These are phyloP conservation scores for Kalmanozyma brasiliensis DNA, from an alignment of 1,284 basidiomycete genomes.

Conservation along the genomic window DNA sequence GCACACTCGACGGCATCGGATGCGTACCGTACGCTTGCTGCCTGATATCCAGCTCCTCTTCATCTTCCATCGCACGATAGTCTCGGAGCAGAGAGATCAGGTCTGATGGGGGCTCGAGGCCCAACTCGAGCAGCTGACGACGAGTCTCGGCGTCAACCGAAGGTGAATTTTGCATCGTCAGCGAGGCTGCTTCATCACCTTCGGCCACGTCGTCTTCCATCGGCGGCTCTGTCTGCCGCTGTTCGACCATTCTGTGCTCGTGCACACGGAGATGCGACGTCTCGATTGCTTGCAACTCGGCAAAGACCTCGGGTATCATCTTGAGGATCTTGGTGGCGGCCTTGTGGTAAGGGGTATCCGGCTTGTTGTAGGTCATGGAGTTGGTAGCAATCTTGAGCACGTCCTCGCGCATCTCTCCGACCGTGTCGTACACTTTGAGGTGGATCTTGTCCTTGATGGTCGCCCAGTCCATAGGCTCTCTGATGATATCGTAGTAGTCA, in stretches of 20 bases:
- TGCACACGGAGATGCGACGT: constrained; percentile 26
- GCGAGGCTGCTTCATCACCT: not conserved
- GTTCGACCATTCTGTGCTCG: constrained; percentile 6
- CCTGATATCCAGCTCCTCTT: constrained; percentile 21
- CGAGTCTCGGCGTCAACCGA: constrained; percentile 2
- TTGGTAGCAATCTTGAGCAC: constrained; percentile 84
- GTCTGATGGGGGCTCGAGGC: constrained; percentile 47
- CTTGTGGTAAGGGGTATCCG: constrained; percentile 79
- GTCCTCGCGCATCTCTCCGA: constrained; percentile 83
- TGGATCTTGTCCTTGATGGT: constrained; percentile 76
- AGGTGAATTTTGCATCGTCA: not conserved
- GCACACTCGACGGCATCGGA: constrained; percentile 24
- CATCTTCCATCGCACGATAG: constrained; percentile 22
- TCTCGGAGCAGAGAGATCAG: constrained; percentile 47
- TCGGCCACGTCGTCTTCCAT: not conserved
- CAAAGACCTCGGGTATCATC: constrained; percentile 72
- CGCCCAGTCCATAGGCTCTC: constrained; percentile 88
- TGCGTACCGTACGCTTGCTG: constrained; percentile 30
- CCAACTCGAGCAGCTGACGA: constrained; percentile 21
- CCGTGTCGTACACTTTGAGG: constrained; percentile 79
- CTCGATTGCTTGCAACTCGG: constrained; percentile 69
- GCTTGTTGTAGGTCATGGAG: constrained; percentile 85
- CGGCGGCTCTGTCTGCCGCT: constrained; percentile 2
- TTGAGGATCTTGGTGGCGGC: constrained; percentile 78
- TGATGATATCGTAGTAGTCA: constrained; percentile 89